phyloP scores from a whole-genome alignment of 495 filamentous ascomycete species.

The Filosporella fistucella region DNA sequence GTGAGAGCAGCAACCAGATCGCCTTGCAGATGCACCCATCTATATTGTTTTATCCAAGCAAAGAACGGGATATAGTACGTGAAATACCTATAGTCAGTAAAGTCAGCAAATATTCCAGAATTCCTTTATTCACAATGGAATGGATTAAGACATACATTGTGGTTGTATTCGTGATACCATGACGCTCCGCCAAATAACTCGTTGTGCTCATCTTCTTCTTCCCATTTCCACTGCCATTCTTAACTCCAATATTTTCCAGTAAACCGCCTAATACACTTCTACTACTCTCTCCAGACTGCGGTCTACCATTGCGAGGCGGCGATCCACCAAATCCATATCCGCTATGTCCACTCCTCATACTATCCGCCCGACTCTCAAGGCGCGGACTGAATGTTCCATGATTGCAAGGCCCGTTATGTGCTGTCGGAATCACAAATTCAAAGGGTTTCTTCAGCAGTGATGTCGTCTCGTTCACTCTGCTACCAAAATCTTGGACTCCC shows the following conservation, averaged over 20 bases:
- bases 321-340: constrained; percentile 25
- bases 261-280: constrained; percentile 13
- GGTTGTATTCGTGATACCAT: constrained; percentile 53
- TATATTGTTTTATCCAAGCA: constrained; percentile 84
- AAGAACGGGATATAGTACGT: constrained; percentile 91
- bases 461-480: constrained; percentile 34
- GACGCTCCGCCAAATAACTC: constrained; percentile 52
- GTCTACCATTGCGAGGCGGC: background rate
- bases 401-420: constrained; percentile 52
- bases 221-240: constrained; percentile 24
- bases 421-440: constrained; percentile 26
- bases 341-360: constrained; percentile 31
- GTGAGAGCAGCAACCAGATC: constrained; percentile 85
- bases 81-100: constrained; percentile 61
- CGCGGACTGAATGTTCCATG: constrained; percentile 79
- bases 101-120: background rate
- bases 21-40: constrained; percentile 72
- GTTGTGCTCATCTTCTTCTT: constrained; percentile 60
- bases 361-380: constrained; percentile 43
- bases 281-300: constrained; percentile 5
- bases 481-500: constrained; percentile 3
- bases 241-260: constrained; percentile 11
- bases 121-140: background rate
- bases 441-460: constrained; percentile 33
- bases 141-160: constrained; percentile 44